Base-by-base conservation (phyloP, 1,284 basidiomycete genomes). In the Calocybe gambosa region DNA sequence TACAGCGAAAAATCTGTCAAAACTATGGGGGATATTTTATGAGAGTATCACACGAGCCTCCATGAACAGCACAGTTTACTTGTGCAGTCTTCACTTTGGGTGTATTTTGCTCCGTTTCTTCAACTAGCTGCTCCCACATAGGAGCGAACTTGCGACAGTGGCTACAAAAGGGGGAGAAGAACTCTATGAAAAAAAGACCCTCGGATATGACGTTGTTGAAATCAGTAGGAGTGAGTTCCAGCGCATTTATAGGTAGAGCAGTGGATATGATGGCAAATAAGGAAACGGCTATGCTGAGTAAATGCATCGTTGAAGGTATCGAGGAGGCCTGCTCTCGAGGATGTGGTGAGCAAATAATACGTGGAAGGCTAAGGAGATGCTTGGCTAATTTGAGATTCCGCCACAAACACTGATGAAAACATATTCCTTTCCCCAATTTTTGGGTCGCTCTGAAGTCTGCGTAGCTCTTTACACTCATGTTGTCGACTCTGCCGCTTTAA, bases 31-130 rank as follows among this genome's bases (percentile, higher is more conserved):
- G 5, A 10, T 5, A 26, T 10, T 5, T 26, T 10, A 26, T 26
- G 25, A 26, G 25, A 26, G 5, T 26, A 9, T 31, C 13, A 68
- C 85, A 52, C n/a, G n/a, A 51, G 88, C 91, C 92, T 58, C 90
- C 90, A 60, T 91, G 73, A 2, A 85, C 73, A 0, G 82, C 74
- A 60, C 93, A 96, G 64, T 95, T 84, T 36, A 96, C 84, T 60
- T 93, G 92, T 0, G 86, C 91, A 49, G 93, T 74, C 46, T 79
- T 75, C 9, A 95, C 80, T 7, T 73, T 72, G 0, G 83, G 74
- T 9, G 56, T 77, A 31, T 76, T 69, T 36, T 65, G 62, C 49
- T 78, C 71, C 46, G 79, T 80, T 29, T 85, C 75, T 21, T 68
- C 63, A 1, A 77, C 77, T 2, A 97, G 71, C 41, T 82, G 67